Percentiles rank a stretch among this genome's conserved stretches.
Evolutionary conservation across 176 grass and related monocot species (phyloP).

Genomic region (Triticum timopheevii): DNA sequence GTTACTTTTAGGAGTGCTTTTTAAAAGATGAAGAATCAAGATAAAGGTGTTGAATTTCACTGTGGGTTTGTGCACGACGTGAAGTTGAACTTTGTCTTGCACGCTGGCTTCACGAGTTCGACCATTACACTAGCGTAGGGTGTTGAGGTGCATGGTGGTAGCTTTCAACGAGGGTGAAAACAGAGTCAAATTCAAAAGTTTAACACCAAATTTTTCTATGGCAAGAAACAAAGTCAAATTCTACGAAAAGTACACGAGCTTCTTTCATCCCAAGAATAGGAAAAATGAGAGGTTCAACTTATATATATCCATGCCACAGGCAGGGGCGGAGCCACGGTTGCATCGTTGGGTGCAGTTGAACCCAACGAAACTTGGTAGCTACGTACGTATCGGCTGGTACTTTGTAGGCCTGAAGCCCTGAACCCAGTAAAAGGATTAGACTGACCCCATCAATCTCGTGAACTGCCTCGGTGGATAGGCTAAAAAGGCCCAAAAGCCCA

Average conservation of each 20-base stretch:
- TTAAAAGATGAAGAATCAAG: neutral
- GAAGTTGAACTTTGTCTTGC: constrained; percentile 17
- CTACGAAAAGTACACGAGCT: neutral
- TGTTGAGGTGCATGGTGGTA: constrained; percentile 8
- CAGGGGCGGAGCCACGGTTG: neutral
- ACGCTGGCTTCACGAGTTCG: neutral
- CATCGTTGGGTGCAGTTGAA: too few species aligned
- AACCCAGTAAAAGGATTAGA: too few species aligned
- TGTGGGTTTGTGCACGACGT: neutral
- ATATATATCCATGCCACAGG: neutral
- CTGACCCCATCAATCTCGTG: too few species aligned
- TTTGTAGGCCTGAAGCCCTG: too few species aligned
- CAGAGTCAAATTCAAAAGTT: neutral
- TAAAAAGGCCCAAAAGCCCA: too few species aligned
- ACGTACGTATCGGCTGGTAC: too few species aligned
- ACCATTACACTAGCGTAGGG: constrained; percentile 20
- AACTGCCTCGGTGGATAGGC: too few species aligned
- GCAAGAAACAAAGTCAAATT: neutral
- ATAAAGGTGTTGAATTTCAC: neutral
- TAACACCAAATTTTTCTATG: too few species aligned
- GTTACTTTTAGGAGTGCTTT: neutral
- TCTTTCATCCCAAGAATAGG: neutral
- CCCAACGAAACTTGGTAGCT: too few species aligned
- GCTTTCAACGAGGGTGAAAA: constrained; percentile 1
- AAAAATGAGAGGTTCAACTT: neutral